These are phyloP conservation scores for Lasiosphaeris hirsuta DNA, from an alignment of 495 filamentous ascomycete genomes.

Conservation along the genomic window DNA sequence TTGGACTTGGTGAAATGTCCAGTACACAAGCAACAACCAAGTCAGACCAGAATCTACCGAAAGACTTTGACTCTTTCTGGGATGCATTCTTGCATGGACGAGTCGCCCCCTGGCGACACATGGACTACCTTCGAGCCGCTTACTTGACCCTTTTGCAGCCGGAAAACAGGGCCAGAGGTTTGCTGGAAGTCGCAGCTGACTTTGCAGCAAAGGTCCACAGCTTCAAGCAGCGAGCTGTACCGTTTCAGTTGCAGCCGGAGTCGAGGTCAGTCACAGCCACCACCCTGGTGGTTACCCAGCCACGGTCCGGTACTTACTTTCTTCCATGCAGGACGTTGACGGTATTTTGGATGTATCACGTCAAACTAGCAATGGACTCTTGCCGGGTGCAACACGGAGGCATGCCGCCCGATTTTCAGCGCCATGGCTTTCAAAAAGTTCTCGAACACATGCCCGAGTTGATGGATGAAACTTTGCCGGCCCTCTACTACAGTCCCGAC, in stretches of 20 bases:
- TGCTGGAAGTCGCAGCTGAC: constrained; percentile 19
- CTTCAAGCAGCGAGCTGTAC: constrained; percentile 15
- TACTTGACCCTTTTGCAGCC: constrained; percentile 1
- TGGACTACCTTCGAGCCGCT: constrained; percentile 4
- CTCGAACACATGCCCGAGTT: constrained; percentile 14
- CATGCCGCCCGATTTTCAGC: background rate
- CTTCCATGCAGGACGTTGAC: constrained; percentile 12
- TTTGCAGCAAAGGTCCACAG: constrained; percentile 15
- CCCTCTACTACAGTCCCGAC: constrained; percentile 16
- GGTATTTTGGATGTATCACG: constrained; percentile 27
- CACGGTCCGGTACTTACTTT: background rate
- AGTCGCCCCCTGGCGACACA: constrained; percentile 1
- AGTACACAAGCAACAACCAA: too few species aligned
- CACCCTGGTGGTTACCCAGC: background rate
- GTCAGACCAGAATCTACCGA: background rate
- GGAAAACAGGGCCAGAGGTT: background rate
- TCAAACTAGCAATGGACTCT: constrained; percentile 12
- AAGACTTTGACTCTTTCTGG: background rate
- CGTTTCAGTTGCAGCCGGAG: constrained; percentile 8
- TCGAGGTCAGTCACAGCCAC: constrained; percentile 11
- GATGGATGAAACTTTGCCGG: constrained; percentile 9
- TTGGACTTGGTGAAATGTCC: too few species aligned
- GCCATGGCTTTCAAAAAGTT: background rate
- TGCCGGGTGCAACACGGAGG: background rate
- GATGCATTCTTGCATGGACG: background rate